These are phyloP conservation scores for Phoma sp. DNA, from an alignment of 2,329 filamentous ascomycete species.

Conservation along the genomic window DNA sequence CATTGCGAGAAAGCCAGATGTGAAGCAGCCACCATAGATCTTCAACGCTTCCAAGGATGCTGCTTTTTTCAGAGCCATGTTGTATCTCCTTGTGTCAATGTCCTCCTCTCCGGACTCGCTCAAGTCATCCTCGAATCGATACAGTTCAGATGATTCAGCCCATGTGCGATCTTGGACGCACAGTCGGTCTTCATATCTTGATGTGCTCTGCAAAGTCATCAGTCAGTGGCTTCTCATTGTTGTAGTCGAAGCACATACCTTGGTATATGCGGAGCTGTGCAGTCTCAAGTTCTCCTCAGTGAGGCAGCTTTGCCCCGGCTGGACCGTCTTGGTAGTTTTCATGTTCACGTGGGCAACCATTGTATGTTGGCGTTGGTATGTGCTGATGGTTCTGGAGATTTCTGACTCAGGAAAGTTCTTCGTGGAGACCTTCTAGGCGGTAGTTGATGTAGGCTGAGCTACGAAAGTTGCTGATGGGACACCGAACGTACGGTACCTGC, in stretches of 20 bases:
- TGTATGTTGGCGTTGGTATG: slow-evolving; percentile 9
- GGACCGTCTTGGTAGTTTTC: slow-evolving; percentile 8
- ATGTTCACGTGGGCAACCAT: slow-evolving; percentile 13
- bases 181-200: slow-evolving; percentile 17
- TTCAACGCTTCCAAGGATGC: slow-evolving; percentile 40
- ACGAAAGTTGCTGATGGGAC: neutral
- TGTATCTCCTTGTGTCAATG: slow-evolving; percentile 19
- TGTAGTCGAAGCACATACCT: slow-evolving; percentile 23
- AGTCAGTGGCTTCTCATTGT: slow-evolving; percentile 12
- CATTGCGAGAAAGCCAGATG: slow-evolving; percentile 39
- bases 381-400: slow-evolving; percentile 2
- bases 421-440: neutral
- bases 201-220: slow-evolving; percentile 10
- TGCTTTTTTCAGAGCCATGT: slow-evolving; percentile 30
- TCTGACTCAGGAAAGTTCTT: slow-evolving; percentile 6
- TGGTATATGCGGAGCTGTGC: slow-evolving; percentile 32
- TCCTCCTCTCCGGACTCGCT: slow-evolving; percentile 34
- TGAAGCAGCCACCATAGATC: slow-evolving; percentile 41
- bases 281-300: slow-evolving; percentile 42
- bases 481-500: slow-evolving; percentile 3
- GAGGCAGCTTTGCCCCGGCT: slow-evolving; percentile 17
- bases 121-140: slow-evolving; percentile 27
- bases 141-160: slow-evolving; percentile 20
- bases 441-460: neutral
- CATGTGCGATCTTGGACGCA: slow-evolving; percentile 25